Percentiles rank a stretch among this genome's conserved stretches.
Evolutionary conservation across 768 basidiomycete species (phyloP).

Genomic region (Lactarius akahatsu): DNA sequence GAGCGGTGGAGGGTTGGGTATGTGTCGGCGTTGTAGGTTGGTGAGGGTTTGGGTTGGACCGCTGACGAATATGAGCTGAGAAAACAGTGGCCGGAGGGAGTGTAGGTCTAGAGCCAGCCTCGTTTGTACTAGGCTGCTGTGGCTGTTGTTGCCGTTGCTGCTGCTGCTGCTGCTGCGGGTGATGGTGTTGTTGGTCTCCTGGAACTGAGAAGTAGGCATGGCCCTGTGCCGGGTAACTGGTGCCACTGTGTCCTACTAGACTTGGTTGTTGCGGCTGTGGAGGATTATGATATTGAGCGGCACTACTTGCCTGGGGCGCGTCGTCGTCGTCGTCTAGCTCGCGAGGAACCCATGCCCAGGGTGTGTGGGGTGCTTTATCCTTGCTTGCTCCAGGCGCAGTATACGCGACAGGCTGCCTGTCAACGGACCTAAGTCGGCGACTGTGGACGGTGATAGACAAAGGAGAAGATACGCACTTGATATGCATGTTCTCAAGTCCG

Average conservation of each 20-base stretch:
- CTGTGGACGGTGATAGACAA: not conserved
- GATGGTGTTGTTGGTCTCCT: constrained; percentile 18
- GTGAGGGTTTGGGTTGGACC: constrained; percentile 24
- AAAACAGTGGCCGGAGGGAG: constrained; percentile 23
- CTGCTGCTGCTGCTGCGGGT: constrained; percentile 1
- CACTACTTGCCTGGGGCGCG: constrained; percentile 21
- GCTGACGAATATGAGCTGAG: constrained; percentile 28
- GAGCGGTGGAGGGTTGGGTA: not conserved
- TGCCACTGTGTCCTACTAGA: constrained; percentile 1
- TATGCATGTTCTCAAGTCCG: constrained; percentile 63
- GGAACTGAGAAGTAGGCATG: constrained; percentile 24
- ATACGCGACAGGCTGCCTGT: constrained; percentile 9
- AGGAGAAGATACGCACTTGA: constrained; percentile 46
- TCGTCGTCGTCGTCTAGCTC: constrained; percentile 39
- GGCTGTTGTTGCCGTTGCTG: not conserved
- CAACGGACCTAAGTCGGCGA: constrained; percentile 1
- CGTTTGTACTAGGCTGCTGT: not conserved
- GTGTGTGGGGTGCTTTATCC: constrained; percentile 50
- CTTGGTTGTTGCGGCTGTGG: constrained; percentile 29
- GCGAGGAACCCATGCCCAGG: constrained; percentile 72
- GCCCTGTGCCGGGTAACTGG: constrained; percentile 24
- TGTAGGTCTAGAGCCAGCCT: constrained; percentile 13
- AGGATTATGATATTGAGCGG: constrained; percentile 20
- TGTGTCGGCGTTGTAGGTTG: constrained; percentile 19
- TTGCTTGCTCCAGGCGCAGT: constrained; percentile 6